Conservation (phyloP, 2,329 filamentous ascomycete genomes). For the Nothophaeocryptopus gaeumannii region DNA sequence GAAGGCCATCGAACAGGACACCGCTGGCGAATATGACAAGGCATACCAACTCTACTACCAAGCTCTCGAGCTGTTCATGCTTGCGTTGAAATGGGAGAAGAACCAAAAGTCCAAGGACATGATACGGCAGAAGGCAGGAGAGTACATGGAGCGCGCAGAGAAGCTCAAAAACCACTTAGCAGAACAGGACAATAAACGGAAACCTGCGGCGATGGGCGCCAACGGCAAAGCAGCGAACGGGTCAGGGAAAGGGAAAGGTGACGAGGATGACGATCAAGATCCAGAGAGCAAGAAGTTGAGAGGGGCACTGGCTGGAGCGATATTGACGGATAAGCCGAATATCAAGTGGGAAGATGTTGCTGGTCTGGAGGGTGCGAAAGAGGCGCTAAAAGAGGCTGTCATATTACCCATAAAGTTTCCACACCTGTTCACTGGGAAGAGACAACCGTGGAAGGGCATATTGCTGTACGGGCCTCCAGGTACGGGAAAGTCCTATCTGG, state of each 20-base stretch:
- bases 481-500: slow-evolving; percentile 95
- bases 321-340: slow-evolving; percentile 92
- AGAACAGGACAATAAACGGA: slow-evolving; percentile 66
- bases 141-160: slow-evolving; percentile 98
- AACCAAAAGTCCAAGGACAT: slow-evolving; percentile 96
- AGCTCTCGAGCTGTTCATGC: slow-evolving; percentile 95
- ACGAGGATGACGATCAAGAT: slow-evolving; percentile 64
- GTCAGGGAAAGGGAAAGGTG: slow-evolving; percentile 62
- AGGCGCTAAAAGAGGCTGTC: slow-evolving; percentile 95
- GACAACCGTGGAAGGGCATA: slow-evolving; percentile 98
- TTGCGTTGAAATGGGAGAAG: slow-evolving; percentile 99
- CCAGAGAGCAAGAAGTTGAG: slow-evolving; percentile 94
- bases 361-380: slow-evolving; percentile 88
- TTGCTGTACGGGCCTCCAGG: slow-evolving; percentile 92
- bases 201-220: slow-evolving; percentile 67
- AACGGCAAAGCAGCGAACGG: slow-evolving; percentile 66
- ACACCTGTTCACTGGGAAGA: slow-evolving; percentile 90
- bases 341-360: slow-evolving; percentile 98
- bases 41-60: slow-evolving; percentile 96
- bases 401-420: slow-evolving; percentile 98
- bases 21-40: slow-evolving; percentile 92
- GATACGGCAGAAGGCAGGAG: slow-evolving; percentile 89
- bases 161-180: slow-evolving; percentile 91
- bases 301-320: slow-evolving; percentile 85
- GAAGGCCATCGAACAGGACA: slow-evolving; percentile 95